A percentile compares a stretch with the other conserved stretches of the same genome.
Conservation (phyloP, 768 basidiomycete species). For the Cyathus striatus region DNA sequence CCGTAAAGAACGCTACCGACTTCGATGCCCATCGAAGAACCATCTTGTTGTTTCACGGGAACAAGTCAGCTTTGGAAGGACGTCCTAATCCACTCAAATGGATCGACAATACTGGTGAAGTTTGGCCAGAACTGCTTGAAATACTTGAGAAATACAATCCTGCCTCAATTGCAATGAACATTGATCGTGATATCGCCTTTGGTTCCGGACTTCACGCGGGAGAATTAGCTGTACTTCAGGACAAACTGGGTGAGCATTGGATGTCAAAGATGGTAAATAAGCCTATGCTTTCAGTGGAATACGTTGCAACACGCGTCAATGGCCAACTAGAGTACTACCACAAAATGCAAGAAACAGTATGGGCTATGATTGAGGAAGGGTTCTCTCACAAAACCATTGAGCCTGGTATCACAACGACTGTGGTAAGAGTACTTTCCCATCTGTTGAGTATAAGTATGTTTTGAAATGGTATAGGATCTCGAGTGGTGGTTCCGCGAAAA, state of each 20-base stretch:
- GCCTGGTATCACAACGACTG: conserved; percentile 40
- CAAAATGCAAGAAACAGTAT: conserved; percentile 42
- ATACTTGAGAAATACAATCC: conserved; percentile 31
- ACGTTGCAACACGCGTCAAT: conserved; percentile 34
- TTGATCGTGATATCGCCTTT: conserved; percentile 40
- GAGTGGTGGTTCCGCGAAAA: conserved; percentile 52
- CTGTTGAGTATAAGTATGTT: neutral
- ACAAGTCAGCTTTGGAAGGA: conserved; percentile 27
- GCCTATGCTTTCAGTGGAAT: conserved; percentile 45
- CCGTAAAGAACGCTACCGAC: conserved; percentile 42
- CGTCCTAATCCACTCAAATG: conserved; percentile 38
- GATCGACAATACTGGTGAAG: conserved; percentile 44
- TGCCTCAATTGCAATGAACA: conserved; percentile 38
- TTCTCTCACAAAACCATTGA: conserved; percentile 37
- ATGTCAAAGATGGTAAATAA: conserved; percentile 31
- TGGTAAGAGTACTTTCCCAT: conserved; percentile 17
- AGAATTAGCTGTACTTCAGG: conserved; percentile 31
- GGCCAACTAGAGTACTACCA: conserved; percentile 40
- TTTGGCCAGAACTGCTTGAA: conserved; percentile 40
- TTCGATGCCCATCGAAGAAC: conserved; percentile 45
- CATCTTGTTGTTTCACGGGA: conserved; percentile 43
- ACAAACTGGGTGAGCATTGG: conserved; percentile 37
- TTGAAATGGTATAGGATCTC: conserved; percentile 31
- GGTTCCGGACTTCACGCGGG: conserved; percentile 46
- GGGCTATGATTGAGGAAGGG: conserved; percentile 50